Evolutionary conservation across 2,329 filamentous ascomycete species (phyloP).

Genomic region (Capronia coronata): DNA sequence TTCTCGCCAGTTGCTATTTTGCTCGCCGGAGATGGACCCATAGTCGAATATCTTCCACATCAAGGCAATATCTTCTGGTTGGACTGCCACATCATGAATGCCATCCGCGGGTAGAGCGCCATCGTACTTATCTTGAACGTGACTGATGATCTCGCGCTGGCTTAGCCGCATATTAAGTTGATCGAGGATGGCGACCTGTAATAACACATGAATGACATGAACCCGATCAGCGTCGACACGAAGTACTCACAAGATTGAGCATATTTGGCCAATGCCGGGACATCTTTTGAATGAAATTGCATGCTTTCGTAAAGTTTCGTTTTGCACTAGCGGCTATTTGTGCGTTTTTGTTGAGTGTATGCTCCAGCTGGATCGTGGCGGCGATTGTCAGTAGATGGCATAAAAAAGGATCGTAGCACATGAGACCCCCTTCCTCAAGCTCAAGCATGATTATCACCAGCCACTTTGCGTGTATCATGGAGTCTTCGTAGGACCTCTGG

Average conservation of each 20-base stretch:
- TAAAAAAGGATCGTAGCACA: slow-evolving; percentile 28
- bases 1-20: neutral
- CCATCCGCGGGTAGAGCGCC: slow-evolving; percentile 1
- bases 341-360: slow-evolving; percentile 29
- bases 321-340: slow-evolving; percentile 22
- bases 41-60: slow-evolving; percentile 8
- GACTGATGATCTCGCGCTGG: slow-evolving; percentile 1
- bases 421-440: slow-evolving; percentile 23
- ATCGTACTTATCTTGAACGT: slow-evolving; percentile 3
- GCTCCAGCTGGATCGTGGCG: slow-evolving; percentile 31
- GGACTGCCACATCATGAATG: slow-evolving; percentile 1
- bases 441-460: slow-evolving; percentile 20
- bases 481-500: slow-evolving; percentile 31
- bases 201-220: no score
- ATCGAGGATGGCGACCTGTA: no score
- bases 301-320: neutral
- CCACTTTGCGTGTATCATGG: slow-evolving; percentile 30
- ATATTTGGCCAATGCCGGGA: no score
- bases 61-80: slow-evolving; percentile 5
- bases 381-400: slow-evolving; percentile 30
- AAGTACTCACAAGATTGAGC: no score
- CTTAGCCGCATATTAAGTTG: neutral
- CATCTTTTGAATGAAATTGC: no score
- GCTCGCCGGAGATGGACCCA: neutral
- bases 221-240: no score